Base-by-base conservation (phyloP, 108 stramenopile species). In the Nitzschia sp. region DNA sequence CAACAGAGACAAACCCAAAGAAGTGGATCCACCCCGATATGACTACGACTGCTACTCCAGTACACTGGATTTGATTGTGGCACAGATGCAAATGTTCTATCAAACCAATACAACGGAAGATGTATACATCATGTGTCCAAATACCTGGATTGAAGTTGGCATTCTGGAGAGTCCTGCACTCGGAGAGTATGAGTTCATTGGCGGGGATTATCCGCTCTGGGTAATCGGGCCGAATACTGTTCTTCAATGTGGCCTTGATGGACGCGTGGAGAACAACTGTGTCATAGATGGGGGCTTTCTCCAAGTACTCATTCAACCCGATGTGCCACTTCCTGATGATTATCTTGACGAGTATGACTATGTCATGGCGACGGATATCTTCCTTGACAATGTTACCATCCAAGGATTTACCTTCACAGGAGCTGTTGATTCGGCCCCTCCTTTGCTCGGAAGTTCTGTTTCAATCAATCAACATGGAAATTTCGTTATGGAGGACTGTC, bases 231-330 rank as follows among this genome's bases (percentile, higher is more conserved):
- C n/a, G 10, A 68, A 68, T 44, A 40, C 40, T 6, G 43, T n/a
- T 17, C 26, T 68, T 41, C 67, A 57, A 43, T 68, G 67, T 26
- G 67, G 67, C 22, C 12, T n/a, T 25, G 67, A 68, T 34, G 67
- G 67, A 57, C 41, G 48, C 10, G 29, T 25, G 2, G 66, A 67
- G 9, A 67, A 67, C 48, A 25, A 40, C 24, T 68, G 67, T 44
- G 55, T 68, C 15, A 11, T 68, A 8, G 55, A 68, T 56, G 67
- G 55, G 9, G 67, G 67, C 10, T 68, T 68, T 26, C 19, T 55
- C 3, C 67, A 68, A 37, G 53, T 57, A 10, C 38, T 56, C 8
- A 43, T 25, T 12, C 53, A 42, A 37, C 2, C 14, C 6, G 20
- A 11, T 9, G 22, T 62, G 12, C 61, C 61, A 8, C n/a, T 46